Percentiles rank a stretch among this genome's conserved stretches.
phyloP scores from a whole-genome alignment of 805 yeast genomes.

The Wickerhamomyces ciferrii region DNA sequence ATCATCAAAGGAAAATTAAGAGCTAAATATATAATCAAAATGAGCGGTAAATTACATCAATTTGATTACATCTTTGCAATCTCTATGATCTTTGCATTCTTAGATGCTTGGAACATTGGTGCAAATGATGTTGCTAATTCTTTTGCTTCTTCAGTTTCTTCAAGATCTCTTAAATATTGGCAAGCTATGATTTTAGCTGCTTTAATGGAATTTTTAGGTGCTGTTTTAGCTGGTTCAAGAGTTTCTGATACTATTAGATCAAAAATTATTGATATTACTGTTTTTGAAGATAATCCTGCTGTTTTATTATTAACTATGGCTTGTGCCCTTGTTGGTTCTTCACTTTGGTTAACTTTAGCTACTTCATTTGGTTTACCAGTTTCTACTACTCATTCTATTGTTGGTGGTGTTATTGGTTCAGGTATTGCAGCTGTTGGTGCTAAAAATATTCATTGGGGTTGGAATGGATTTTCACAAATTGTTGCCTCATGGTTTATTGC shows the following conservation, averaged over 20 bases:
- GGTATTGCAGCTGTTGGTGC: conserved; percentile 72
- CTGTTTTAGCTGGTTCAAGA: conserved; percentile 66
- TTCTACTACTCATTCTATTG: conserved; percentile 75
- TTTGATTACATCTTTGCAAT: conserved; percentile 70
- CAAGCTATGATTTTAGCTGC: conserved; percentile 75
- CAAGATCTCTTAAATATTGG: conserved; percentile 63
- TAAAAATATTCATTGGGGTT: conserved; percentile 62
- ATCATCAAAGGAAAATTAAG: background rate
- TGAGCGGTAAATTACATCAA: conserved; percentile 21
- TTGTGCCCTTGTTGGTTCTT: conserved; percentile 70
- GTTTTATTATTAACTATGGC: conserved; percentile 74
- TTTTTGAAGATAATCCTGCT: conserved; percentile 52
- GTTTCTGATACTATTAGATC: conserved; percentile 70
- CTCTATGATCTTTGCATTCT: conserved; percentile 63
- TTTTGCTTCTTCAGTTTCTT: conserved; percentile 70
- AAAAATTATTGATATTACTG: conserved; percentile 49
- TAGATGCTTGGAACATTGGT: conserved; percentile 78
- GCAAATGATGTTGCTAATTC: conserved; percentile 83
- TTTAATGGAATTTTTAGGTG: conserved; percentile 69
- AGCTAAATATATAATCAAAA: background rate
- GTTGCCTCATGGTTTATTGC: conserved; percentile 82
- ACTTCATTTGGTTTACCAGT: conserved; percentile 72
- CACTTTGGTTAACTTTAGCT: conserved; percentile 64
- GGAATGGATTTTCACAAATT: conserved; percentile 68
- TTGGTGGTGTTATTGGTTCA: conserved; percentile 71